Base-by-base conservation (phyloP, 192 early-diverging fungal genomes). In the Rhizophagus clarus region DNA sequence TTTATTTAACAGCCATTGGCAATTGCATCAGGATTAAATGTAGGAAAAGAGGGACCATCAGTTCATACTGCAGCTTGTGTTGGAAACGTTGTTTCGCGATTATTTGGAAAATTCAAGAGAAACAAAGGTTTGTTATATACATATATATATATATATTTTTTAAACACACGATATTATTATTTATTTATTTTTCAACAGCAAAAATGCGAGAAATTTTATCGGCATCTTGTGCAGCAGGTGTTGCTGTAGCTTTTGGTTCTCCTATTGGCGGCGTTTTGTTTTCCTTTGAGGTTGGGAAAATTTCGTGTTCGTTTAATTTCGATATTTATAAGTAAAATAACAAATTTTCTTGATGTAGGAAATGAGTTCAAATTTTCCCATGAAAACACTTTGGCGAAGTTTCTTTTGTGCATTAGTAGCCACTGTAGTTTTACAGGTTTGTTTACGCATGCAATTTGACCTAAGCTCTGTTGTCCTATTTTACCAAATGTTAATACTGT, bases 391-490 rank as follows among this genome's bases (percentile, higher is more conserved):
- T 92, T 98, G 96, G 95, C 88, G 95, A 28, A 94, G 93, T 71
- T 99, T 99, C 85, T 96, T 99, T 85, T 97, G 96, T 83, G 97
- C 97, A 3, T 92, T 99, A 88, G 92, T 98, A 11, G 97, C 95
- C 0, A 97, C 97, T 2, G 92, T 97, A 29, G 95, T 95, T 20
- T 84, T 99, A 34, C 93, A 94, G 87, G 89, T 91, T 80, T 60
- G 28, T 49, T 68, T 24, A 45, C 63, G 0, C 3, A 22, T 40
- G 3, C n/a, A 22, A 8, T 22, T 72, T n/a, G 47, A 7, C 40
- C 2, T 72, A 14, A 40, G 5, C 7, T 29, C 8, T 7, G 78
- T 77, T 28, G 29, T 75, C 78, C 4, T 61, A 68, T 47, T 26
- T 83, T 70, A 74, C 17, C 14, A n/a, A 34, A 79, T 29, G 60